Conservation (phyloP, 306 rosid species). For the Sphenostylis stenocarpa region DNA sequence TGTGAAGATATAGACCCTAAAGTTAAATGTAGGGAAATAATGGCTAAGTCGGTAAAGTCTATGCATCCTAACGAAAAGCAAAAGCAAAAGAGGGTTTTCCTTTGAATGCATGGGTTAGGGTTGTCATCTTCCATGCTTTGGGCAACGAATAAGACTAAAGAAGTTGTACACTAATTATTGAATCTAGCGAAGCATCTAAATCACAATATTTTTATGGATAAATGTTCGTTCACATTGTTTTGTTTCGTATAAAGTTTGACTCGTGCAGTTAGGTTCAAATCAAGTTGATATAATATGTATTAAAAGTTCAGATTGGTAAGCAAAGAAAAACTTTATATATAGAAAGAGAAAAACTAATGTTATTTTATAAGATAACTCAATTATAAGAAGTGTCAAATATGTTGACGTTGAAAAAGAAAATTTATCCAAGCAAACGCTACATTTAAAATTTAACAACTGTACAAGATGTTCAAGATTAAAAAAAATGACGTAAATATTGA, state of each 20-base stretch:
- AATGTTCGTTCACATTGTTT: not conserved
- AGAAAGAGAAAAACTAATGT: too few species aligned
- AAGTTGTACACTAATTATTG: slow-evolving; percentile 5
- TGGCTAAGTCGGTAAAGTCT: not conserved
- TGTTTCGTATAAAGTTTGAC: not conserved
- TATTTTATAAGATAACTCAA: too few species aligned
- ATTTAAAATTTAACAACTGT: too few species aligned
- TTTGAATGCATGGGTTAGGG: not conserved
- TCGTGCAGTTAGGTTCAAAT: not conserved
- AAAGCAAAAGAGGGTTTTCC: not conserved
- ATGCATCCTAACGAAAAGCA: not conserved
- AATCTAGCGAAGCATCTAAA: slow-evolving; percentile 19
- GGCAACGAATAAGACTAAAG: not conserved
- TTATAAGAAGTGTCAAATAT: too few species aligned
- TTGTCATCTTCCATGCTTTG: slow-evolving; percentile 19
- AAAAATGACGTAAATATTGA: too few species aligned
- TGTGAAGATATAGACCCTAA: not conserved
- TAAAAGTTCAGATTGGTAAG: not conserved
- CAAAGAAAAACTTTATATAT: not conserved
- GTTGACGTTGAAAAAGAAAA: too few species aligned
- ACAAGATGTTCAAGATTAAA: too few species aligned
- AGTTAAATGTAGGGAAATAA: not conserved
- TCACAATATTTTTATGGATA: not conserved
- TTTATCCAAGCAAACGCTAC: too few species aligned
- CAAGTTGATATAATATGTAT: not conserved